Evolutionary conservation across 331 rosid species (phyloP).

Genomic region (Acacia concinna): DNA sequence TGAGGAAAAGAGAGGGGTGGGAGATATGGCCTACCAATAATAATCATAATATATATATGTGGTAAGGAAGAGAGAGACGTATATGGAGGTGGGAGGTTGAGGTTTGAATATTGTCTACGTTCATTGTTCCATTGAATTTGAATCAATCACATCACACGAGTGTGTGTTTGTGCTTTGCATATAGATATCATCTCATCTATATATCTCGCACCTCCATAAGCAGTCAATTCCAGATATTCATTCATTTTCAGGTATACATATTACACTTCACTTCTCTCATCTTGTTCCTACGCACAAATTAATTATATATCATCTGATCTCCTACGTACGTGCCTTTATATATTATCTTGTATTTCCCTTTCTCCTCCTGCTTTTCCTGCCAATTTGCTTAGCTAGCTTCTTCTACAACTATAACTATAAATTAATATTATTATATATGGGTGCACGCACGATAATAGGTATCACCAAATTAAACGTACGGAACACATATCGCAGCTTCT

Average conservation of each 20-base stretch:
- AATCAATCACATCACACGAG: slow-evolving; percentile 43
- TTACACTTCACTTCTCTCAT: not conserved
- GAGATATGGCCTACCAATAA: slow-evolving; percentile 30
- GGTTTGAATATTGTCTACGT: slow-evolving; percentile 39
- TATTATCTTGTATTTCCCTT: no score
- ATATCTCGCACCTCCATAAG: slow-evolving; percentile 18
- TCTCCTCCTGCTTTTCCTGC: no score
- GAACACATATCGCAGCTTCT: no score
- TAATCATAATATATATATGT: not conserved
- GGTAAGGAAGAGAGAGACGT: not conserved
- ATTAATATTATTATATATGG: no score
- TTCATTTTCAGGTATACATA: not conserved
- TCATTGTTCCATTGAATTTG: slow-evolving; percentile 19
- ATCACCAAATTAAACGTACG: no score
- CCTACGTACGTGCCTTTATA: no score
- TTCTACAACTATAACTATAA: no score
- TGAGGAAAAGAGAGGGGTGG: no score
- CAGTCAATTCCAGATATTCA: slow-evolving; percentile 26
- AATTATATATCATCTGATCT: no score
- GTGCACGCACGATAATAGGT: no score
- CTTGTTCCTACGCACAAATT: no score
- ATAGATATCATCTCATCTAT: not conserved
- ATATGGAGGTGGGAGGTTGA: slow-evolving; percentile 29
- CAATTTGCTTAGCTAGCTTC: no score
- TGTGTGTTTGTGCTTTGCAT: not conserved